Percentiles rank a stretch among this genome's conserved stretches.
phyloP scores from a whole-genome alignment of 306 rosid genomes.

The Cucumis hystrix region DNA sequence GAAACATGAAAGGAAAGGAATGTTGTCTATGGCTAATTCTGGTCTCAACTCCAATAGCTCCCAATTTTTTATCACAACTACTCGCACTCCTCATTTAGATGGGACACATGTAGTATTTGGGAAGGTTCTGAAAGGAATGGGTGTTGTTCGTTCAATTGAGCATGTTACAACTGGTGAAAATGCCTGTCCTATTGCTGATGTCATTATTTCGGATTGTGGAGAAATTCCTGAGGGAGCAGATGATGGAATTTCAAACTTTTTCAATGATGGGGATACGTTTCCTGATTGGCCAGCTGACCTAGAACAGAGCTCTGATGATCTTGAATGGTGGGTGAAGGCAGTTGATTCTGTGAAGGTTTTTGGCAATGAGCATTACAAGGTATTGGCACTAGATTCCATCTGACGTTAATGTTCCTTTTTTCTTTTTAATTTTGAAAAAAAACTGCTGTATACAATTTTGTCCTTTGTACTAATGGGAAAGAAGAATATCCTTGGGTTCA shows the following conservation, averaged over 20 bases:
- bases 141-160: constrained; percentile 72
- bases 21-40: constrained; percentile 84
- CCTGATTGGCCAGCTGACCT: constrained; percentile 96
- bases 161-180: constrained; percentile 32
- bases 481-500: neutral
- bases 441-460: neutral
- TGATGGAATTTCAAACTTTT: constrained; percentile 69
- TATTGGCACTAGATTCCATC: constrained; percentile 4
- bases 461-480: neutral
- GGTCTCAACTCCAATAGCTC: constrained; percentile 79
- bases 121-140: constrained; percentile 79
- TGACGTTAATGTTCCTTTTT: neutral
- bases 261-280: constrained; percentile 72
- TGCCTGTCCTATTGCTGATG: constrained; percentile 44
- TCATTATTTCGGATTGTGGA: constrained; percentile 53
- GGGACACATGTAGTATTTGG: constrained; percentile 93
- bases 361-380: constrained; percentile 73
- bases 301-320: constrained; percentile 44
- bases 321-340: constrained; percentile 72
- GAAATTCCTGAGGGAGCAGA: constrained; percentile 58
- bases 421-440: too few relatives aligned
- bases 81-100: constrained; percentile 72
- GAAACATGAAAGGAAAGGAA: constrained; percentile 94
- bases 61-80: constrained; percentile 78
- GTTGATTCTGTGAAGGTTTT: constrained; percentile 58